Evolutionary conservation across 2,329 filamentous ascomycete species (phyloP).

Genomic region (Elsinoe necatrix): DNA sequence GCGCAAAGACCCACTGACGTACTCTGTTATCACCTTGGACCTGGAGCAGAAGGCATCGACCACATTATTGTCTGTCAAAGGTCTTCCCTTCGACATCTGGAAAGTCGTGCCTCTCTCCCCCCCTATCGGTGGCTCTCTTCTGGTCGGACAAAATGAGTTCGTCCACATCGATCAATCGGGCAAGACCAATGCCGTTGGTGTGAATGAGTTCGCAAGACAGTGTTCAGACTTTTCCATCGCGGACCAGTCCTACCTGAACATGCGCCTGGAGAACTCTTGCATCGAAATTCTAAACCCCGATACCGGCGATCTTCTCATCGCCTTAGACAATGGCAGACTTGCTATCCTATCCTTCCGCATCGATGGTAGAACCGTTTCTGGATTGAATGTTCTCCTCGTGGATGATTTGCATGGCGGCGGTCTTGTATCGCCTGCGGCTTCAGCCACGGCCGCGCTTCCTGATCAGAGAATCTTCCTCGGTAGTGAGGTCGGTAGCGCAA

Average conservation of each 20-base stretch:
- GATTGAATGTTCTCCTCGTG: conserved; percentile 64
- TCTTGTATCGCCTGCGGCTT: conserved; percentile 53
- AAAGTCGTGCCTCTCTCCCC: conserved; percentile 72
- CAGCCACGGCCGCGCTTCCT: conserved; percentile 61
- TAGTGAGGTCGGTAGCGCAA: conserved; percentile 72
- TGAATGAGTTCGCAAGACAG: conserved; percentile 81
- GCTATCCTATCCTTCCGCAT: conserved; percentile 73
- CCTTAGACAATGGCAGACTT: conserved; percentile 66
- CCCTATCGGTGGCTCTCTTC: conserved; percentile 78
- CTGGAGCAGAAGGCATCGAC: conserved; percentile 89
- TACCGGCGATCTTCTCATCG: conserved; percentile 74
- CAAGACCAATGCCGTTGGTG: conserved; percentile 82
- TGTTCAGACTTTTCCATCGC: conserved; percentile 74
- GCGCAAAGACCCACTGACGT: conserved; percentile 75
- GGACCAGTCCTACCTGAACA: conserved; percentile 72
- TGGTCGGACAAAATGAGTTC: conserved; percentile 81
- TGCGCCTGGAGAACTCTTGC: conserved; percentile 73
- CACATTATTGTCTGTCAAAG: conserved; percentile 75
- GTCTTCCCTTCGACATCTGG: conserved; percentile 79
- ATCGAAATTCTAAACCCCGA: conserved; percentile 69
- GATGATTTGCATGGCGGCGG: conserved; percentile 53
- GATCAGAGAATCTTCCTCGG: conserved; percentile 71
- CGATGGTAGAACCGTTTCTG: conserved; percentile 85
- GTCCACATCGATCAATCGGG: conserved; percentile 95
- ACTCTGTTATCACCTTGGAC: conserved; percentile 92